Base-by-base conservation (phyloP, 495 filamentous ascomycete species). In the Podospora pseudopauciseta region DNA sequence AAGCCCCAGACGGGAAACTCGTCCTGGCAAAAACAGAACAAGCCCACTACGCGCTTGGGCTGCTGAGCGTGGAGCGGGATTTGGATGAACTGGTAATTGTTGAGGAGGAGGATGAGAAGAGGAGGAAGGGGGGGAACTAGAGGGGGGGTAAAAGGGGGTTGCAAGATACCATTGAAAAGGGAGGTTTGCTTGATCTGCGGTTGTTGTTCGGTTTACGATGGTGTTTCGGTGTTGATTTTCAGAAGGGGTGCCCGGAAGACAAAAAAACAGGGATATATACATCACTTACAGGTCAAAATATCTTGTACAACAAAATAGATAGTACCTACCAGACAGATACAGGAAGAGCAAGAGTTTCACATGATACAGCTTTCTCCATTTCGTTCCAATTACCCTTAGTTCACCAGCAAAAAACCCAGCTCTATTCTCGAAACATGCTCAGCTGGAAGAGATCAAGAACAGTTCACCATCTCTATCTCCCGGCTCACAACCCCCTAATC, bases 21-120 rank as follows among this genome's bases (percentile, higher is more conserved):
- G 79, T 82, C 56, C 73, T 86, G n/a, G 78, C 79, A 7, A 77
- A 78, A 75, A 76, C 79, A 66, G 84, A 86, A 67, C 77, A 81
- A 67, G 76, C 83, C 7, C 83, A 84, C 67, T 87, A 84, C 72
- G 85, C 85, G 26, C 75, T 87, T 60, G 85, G 84, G 2, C 44
- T 87, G 70, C 69, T 87, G 18, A 80, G 81, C 23, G 77, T 86
- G 44, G 82, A 86, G 71, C 74, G 80, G 56, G 85, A 87, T 68
- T 74, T 87, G 66, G 80, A 85, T 68, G 78, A 70, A 64, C 71
- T 86, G 64, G 82, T 82, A 59, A 66, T 86, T 60, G 65, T 86
- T 39, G 70, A 68, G 16, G 72, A 69, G 28, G 65, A 68, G 67
- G 69, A 65, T 60, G 18, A 54, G 39, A 70, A 77, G 9, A 53